Evolutionary conservation across 305 asterid genomes (phyloP).

Genomic region (Fraxinus nigra): DNA sequence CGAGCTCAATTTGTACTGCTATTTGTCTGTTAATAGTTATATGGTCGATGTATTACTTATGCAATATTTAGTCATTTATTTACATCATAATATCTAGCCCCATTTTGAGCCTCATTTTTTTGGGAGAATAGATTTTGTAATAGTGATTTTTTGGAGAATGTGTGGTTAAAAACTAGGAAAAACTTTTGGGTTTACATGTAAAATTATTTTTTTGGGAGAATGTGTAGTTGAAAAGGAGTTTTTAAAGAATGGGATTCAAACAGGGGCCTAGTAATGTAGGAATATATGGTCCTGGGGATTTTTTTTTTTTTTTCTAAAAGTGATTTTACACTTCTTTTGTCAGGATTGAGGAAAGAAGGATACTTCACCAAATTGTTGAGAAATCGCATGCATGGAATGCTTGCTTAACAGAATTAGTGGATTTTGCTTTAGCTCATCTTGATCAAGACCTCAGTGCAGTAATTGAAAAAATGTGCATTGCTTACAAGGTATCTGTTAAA

Average conservation of each 20-base stretch:
- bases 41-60: not conserved
- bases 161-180: not conserved
- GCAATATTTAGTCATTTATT: not conserved
- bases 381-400: constrained; percentile 56
- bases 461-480: constrained; percentile 46
- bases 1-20: not conserved
- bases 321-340: constrained; percentile 28
- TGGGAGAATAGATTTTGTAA: not conserved
- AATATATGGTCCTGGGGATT: not conserved
- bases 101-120: not conserved
- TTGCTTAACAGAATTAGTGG: constrained; percentile 47
- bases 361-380: constrained; percentile 59
- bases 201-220: too few species aligned
- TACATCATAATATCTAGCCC: not conserved
- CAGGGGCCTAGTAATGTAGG: not conserved
- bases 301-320: constrained; percentile 13
- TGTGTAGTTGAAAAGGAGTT: not conserved
- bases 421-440: constrained; percentile 48
- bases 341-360: constrained; percentile 75
- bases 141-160: not conserved
- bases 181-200: too few species aligned
- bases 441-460: constrained; percentile 56
- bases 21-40: not conserved
- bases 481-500: constrained; percentile 59
- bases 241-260: not conserved